Evolutionary conservation across 202 grass and related monocot genomes (phyloP), one percentile per base, ranked within the genome.

Genomic region (Musa balbisiana): DNA sequence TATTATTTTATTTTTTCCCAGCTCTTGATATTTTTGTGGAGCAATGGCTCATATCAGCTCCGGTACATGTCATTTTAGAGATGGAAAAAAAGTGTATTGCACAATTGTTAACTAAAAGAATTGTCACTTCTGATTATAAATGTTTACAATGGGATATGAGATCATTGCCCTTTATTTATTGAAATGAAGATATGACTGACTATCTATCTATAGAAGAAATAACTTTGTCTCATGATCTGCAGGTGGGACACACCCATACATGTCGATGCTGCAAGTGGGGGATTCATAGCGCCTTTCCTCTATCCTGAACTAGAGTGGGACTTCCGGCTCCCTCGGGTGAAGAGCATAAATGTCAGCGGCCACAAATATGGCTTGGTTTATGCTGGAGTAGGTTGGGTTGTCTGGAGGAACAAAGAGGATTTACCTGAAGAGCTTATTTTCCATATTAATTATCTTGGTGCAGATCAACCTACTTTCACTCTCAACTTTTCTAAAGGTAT

Each of bases 301-400:
- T 84, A 89, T 69, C 90, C 90, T 53, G 82, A 93, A 2, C 69
- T 92, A 78, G 88, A 88, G 74, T 90, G 90, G 89, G 87, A 92
- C 73, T 96, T 96, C 72, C 71, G 93, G 21, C 84, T 92, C 22
- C 86, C 90, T 55, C 74, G 87, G 24, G 90, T 92, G 21, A 97
- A 92, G 75, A 91, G 90, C 86, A 97, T 97, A 63, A 97, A 97
- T 67, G 90, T 97, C n/a, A 97, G 93, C 54, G 93, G 90, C 1
- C 93, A 97, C 87, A 97, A 97, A 80, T 96, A 92, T 68, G 92
- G 92, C 27, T 90, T 92, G 71, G 92, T 96, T 1, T 96, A 96
- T 69, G 87, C 92, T 19, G 92, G 92, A 21, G 77, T 96, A 49
- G 92, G 92, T 0, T 96, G 92, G 92, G 92, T 96, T 0, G n/a